Percentiles rank a stretch among this genome's conserved stretches.
These are phyloP conservation scores for Rhododendron simsii DNA, from an alignment of 148 eudicot genomes.

Conservation along the genomic window DNA sequence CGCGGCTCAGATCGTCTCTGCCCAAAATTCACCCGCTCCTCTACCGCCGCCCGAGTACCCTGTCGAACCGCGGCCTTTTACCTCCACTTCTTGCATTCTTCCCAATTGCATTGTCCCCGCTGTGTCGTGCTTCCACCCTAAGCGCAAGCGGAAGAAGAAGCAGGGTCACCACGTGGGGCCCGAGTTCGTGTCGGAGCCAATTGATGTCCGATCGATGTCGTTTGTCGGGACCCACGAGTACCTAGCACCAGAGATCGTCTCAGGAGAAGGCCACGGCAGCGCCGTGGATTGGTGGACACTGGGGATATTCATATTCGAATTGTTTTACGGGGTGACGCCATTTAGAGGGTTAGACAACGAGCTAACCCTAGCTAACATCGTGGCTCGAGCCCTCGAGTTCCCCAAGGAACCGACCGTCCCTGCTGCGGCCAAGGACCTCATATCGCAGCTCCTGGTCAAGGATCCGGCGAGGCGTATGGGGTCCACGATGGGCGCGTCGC, in stretches of 20 bases:
- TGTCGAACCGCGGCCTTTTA: slow-evolving; percentile 28
- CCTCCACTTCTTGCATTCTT: slow-evolving; percentile 74
- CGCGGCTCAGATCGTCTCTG: slow-evolving; percentile 64
- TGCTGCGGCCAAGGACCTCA: slow-evolving; percentile 60
- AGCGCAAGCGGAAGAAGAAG: slow-evolving; percentile 62
- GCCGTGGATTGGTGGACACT: slow-evolving; percentile 99
- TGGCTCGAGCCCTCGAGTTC: slow-evolving; percentile 94
- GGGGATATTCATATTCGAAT: slow-evolving; percentile 76
- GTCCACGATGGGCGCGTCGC: slow-evolving; percentile 69
- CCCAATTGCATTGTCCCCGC: slow-evolving; percentile 82
- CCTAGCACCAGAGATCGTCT: slow-evolving; percentile 91
- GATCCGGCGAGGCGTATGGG: slow-evolving; percentile 79
- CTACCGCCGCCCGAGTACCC: background rate
- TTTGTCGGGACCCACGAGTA: slow-evolving; percentile 99
- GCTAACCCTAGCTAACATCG: slow-evolving; percentile 78
- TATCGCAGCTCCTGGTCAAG: slow-evolving; percentile 62
- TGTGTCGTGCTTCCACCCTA: slow-evolving; percentile 67
- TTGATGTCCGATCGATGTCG: slow-evolving; percentile 91
- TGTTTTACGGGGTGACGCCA: slow-evolving; percentile 85
- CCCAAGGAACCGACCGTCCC: slow-evolving; percentile 81
- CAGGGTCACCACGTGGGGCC: slow-evolving; percentile 41
- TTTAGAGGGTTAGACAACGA: slow-evolving; percentile 84
- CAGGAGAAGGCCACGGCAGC: slow-evolving; percentile 96
- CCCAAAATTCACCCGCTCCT: slow-evolving; percentile 12
- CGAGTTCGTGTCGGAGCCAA: slow-evolving; percentile 76